A percentile compares a stretch with the other conserved stretches of the same genome.
Evolutionary conservation across 352 stramenopile species (phyloP).

Genomic region (Globisporangium nunn): DNA sequence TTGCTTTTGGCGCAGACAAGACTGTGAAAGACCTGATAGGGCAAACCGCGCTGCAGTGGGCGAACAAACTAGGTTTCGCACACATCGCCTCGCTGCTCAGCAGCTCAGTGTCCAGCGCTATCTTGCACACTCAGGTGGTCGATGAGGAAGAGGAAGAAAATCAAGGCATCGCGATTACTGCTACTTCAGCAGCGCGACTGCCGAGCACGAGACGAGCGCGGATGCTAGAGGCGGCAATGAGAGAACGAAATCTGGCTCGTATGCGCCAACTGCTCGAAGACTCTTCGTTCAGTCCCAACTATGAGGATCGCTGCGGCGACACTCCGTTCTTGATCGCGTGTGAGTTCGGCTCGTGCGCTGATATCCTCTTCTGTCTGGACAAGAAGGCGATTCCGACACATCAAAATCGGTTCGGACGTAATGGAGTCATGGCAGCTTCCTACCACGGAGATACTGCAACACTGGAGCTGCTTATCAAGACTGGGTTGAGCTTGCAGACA

Average conservation of each 20-base stretch:
- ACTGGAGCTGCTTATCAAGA: slow-evolving; percentile 30
- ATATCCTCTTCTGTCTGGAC: slow-evolving; percentile 33
- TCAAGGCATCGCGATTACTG: neutral
- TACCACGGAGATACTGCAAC: slow-evolving; percentile 32
- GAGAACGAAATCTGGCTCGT: slow-evolving; percentile 16
- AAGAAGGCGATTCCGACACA: slow-evolving; percentile 33
- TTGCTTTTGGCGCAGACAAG: slow-evolving; percentile 36
- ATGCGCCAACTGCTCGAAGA: slow-evolving; percentile 30
- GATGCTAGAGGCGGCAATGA: slow-evolving; percentile 36
- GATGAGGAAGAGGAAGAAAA: slow-evolving; percentile 31
- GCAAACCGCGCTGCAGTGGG: slow-evolving; percentile 29
- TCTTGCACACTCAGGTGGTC: slow-evolving; percentile 26
- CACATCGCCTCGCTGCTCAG: slow-evolving; percentile 27
- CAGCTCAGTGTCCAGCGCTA: slow-evolving; percentile 13
- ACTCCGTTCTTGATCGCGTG: slow-evolving; percentile 35
- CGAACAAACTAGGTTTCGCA: slow-evolving; percentile 17
- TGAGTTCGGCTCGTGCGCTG: slow-evolving; percentile 15
- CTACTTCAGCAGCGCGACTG: slow-evolving; percentile 4
- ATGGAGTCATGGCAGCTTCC: slow-evolving; percentile 34
- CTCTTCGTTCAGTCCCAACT: slow-evolving; percentile 35
- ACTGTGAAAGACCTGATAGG: slow-evolving; percentile 16
- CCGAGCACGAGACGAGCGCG: slow-evolving; percentile 9
- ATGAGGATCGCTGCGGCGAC: slow-evolving; percentile 32
- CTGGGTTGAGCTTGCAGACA: slow-evolving; percentile 27
- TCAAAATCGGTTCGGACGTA: slow-evolving; percentile 39